phyloP scores from a whole-genome alignment of 2,329 filamentous ascomycete genomes.

The Xylariaceae sp. region DNA sequence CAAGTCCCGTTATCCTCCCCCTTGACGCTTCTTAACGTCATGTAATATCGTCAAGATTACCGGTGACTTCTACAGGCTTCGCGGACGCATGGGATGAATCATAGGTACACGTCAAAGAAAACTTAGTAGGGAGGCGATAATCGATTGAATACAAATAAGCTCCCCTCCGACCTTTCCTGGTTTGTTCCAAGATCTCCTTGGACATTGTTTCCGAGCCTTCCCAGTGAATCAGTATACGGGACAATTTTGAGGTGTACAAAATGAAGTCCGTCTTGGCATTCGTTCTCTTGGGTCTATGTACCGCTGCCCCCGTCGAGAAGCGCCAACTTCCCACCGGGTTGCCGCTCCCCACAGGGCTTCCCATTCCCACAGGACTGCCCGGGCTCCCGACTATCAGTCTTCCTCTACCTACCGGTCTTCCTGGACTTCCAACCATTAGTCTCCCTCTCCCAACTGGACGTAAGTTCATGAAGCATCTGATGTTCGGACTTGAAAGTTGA shows the following conservation, averaged over 20 bases:
- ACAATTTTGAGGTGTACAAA: neutral
- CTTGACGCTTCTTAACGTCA: neutral
- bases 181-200: neutral
- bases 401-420: neutral
- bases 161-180: neutral
- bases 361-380: neutral
- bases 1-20: neutral
- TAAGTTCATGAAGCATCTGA: too few species aligned
- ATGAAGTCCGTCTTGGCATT: neutral
- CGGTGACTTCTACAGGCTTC: neutral
- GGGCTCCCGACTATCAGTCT: neutral
- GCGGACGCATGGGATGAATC: neutral
- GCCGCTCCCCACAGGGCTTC: neutral
- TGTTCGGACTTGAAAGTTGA: too few species aligned
- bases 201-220: too few species aligned
- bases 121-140: too few species aligned
- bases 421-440: too few species aligned
- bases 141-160: neutral
- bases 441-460: neutral
- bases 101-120: neutral
- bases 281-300: neutral
- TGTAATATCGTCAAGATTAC: neutral
- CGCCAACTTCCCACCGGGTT: neutral
- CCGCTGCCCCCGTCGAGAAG: neutral
- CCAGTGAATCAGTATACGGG: too few species aligned